A percentile compares a stretch with the other conserved stretches of the same genome.
phyloP scores from a whole-genome alignment of 2,329 filamentous ascomycete genomes.

The Sordariomycetes sp. region DNA sequence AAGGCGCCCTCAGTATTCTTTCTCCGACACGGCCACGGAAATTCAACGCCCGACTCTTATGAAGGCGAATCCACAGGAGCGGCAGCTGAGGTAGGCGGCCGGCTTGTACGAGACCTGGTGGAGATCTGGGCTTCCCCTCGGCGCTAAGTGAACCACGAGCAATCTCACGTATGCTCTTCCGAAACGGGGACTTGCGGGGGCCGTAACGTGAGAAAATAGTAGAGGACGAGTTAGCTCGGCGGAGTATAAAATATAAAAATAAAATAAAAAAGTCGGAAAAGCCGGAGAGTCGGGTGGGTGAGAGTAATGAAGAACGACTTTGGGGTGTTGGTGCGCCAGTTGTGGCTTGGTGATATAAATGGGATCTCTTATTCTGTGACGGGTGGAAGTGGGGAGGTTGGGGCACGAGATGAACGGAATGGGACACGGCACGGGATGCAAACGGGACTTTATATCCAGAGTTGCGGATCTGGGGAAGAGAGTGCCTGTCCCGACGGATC shows the following conservation, averaged over 20 bases:
- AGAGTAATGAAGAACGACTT: too few species aligned
- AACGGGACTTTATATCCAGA: conserved; percentile 2
- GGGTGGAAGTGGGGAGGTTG: background rate
- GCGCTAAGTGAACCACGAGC: background rate
- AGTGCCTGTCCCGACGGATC: background rate
- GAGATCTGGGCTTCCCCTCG: background rate
- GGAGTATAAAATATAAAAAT: background rate
- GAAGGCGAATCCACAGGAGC: background rate
- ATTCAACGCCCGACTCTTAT: background rate
- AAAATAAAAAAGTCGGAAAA: background rate
- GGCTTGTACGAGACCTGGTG: background rate
- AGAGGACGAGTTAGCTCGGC: background rate
- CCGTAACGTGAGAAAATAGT: background rate
- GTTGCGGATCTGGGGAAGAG: conserved; percentile 1
- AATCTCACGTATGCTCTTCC: background rate
- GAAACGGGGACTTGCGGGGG: background rate
- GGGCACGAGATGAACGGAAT: background rate
- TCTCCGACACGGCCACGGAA: background rate
- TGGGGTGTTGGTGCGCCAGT: background rate
- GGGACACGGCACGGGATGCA: background rate
- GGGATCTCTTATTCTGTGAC: background rate
- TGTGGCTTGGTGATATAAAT: background rate
- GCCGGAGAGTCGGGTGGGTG: background rate
- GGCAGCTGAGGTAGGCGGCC: background rate
- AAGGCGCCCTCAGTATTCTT: background rate